Evolutionary conservation across 1,284 basidiomycete genomes (phyloP).

Genomic region (Trametes polyzona): DNA sequence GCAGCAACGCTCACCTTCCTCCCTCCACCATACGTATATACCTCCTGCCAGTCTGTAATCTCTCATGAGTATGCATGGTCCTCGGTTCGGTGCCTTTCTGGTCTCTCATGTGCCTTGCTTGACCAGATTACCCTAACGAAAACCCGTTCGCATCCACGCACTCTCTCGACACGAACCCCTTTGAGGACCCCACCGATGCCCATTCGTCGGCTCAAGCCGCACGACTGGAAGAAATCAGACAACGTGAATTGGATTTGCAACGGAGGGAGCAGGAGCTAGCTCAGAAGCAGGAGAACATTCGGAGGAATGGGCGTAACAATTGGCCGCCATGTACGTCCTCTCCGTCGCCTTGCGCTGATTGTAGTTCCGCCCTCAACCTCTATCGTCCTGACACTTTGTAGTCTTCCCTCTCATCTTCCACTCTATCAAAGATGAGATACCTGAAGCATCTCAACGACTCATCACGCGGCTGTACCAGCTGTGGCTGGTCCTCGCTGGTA

Average conservation of each 20-base stretch:
- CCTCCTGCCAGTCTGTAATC: conserved; percentile 12
- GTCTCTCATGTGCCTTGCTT: conserved; percentile 7
- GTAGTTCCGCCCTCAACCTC: not conserved
- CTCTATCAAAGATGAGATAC: conserved; percentile 88
- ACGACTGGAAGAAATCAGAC: conserved; percentile 65
- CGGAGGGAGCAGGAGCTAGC: conserved; percentile 74
- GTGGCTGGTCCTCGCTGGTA: conserved; percentile 82
- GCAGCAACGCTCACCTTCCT: conserved; percentile 15
- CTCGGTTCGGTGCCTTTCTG: not conserved
- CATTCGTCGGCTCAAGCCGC: conserved; percentile 38
- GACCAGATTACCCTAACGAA: conserved; percentile 39
- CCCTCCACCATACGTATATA: conserved; percentile 11
- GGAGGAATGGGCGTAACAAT: conserved; percentile 84
- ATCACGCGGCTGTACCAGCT: conserved; percentile 87
- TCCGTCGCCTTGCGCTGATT: conserved; percentile 21
- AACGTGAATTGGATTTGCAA: conserved; percentile 81
- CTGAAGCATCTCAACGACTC: conserved; percentile 77
- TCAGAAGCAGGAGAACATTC: conserved; percentile 71
- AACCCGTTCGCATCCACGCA: conserved; percentile 86
- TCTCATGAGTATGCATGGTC: conserved; percentile 26
- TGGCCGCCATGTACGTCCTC: conserved; percentile 79
- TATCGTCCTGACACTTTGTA: conserved; percentile 37
- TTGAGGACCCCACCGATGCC: conserved; percentile 66
- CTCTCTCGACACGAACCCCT: conserved; percentile 82
- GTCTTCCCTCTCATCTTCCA: conserved; percentile 96